A percentile compares a stretch with the other conserved stretches of the same genome.
Conservation (phyloP, 2,329 filamentous ascomycete species). For the Ophiocordyceps unilateralis region DNA sequence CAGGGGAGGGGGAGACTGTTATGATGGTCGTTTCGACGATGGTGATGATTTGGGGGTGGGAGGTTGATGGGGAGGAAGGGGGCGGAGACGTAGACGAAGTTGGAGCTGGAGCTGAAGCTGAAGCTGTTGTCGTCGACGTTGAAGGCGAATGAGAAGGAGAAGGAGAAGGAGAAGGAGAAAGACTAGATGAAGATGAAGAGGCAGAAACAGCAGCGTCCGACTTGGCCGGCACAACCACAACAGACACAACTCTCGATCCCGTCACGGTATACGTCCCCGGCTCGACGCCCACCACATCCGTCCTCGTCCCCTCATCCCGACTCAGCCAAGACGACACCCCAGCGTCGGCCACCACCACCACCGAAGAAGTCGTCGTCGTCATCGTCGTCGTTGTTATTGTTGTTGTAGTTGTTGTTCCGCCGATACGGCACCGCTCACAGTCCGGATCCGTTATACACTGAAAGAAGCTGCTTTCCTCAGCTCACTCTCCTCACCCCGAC, state of each 20-base stretch:
- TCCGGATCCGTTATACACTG: constrained; percentile 16
- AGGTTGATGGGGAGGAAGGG: background rate
- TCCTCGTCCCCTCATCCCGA: background rate
- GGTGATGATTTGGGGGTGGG: constrained; percentile 1
- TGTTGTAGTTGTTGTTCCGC: background rate
- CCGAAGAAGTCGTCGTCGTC: background rate
- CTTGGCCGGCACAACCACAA: constrained; percentile 1
- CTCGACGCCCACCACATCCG: no score
- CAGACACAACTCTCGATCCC: background rate
- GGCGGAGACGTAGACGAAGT: background rate
- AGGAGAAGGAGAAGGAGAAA: background rate
- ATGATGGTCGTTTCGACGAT: constrained; percentile 2
- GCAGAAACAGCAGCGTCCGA: no score
- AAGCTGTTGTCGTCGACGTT: no score
- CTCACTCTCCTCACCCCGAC: background rate
- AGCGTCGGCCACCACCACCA: no score
- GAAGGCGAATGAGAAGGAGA: no score
- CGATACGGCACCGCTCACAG: constrained; percentile 10
- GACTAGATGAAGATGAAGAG: background rate
- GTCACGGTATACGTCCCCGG: constrained; percentile 2
- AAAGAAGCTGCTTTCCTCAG: constrained; percentile 11
- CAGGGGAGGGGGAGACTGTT: background rate
- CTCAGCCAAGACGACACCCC: background rate
- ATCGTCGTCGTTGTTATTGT: background rate
- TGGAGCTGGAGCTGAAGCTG: background rate